Base-by-base conservation (phyloP, 768 basidiomycete genomes). In the Mycena alexandri region DNA sequence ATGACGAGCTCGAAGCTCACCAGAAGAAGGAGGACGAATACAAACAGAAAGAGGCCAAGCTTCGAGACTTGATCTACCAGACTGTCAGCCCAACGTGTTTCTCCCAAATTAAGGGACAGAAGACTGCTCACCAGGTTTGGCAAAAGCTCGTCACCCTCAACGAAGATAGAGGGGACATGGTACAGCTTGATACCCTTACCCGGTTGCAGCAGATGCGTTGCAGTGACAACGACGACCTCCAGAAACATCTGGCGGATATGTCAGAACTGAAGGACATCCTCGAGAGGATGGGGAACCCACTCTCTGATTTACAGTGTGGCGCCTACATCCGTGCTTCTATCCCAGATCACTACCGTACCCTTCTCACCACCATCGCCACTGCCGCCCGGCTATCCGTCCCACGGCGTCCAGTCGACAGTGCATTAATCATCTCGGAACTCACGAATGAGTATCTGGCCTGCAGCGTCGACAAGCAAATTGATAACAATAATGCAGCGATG, bases 151-250 rank as follows among this genome's bases (percentile, higher is more conserved):
- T 29, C 12, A 7, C 43, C 10, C 56, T 57, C 42, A 57, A 57
- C 17, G 43, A 57, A 41, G 17, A 57, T 24, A 22, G 17, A 24
- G 56, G 43, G 29, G 56, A 57, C n/a, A 57, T 57, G 56, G 43
- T 57, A 7, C 57, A 59, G 17, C 11, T 59, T 19, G 47, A 48
- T 33, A 17, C 16, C 4, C 19, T 59, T 5, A 59, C 22, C 46
- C 25, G 22, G 13, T 24, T 59, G 29, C 57, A 59, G 46, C 57
- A 59, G 17, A 59, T 59, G 57, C 29, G 57, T 4, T 47, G 50
- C 12, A 22, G 29, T 22, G 29, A 51, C 19, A 22, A 51, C 50
- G 47, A 24, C 21, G 47, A 48, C 17, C 21, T 48, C 16, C 47
- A 48, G 47, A 22, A 48, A 24, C 47, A 48, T n/a, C 47, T 48